Base-by-base conservation (phyloP, 2,329 filamentous ascomycete genomes). In the Malbranchea zuffiana region DNA sequence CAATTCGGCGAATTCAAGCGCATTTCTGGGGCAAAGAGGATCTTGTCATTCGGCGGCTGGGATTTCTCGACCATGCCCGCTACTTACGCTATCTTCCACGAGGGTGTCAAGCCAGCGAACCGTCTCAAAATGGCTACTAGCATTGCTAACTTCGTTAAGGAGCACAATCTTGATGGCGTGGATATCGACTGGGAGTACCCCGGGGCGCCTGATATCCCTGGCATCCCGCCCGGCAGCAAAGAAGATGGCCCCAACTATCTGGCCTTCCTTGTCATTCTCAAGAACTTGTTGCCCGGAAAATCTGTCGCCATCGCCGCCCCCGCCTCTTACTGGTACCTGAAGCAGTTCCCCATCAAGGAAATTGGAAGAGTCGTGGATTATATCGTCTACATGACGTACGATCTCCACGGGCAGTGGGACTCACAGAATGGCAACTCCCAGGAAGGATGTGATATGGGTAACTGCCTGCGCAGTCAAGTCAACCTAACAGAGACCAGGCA, bases 21-120 rank as follows among this genome's bases (percentile, higher is more conserved):
- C 2, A 26, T 44, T 18, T 21, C 16, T 1, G 39, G 17, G 11
- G 33, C 37, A 25, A 62, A 65, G 42, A 47, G 45, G 21, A 59
- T 68, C 19, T 16, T 66, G 4, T 59, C 61, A 1, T 56, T 67
- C 41, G 63, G 63, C 13, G 63, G 63, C 19, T 66, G 65, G 65
- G 49, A 47, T 18, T 58, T 58, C 41, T 61, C 54, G 3, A 65
- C 63, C 0, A 49, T 52, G 2, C 51, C 56, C 0, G 47, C 34
- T 2, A 62, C 57, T 0, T 63, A 55, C 40, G 21, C 34, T 7
- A 56, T 64, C 23, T 58, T 66, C 35, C 50, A 62, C 5, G 44
- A 59, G 6, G 59, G 39, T n/a, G 51, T 61, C 3, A 50, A 40
- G 8, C 47, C 49, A 2, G 52, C 39, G 3, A 68, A 70, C 40